Base-by-base conservation (phyloP, 306 rosid species). In the Gleditsia sinensis region DNA sequence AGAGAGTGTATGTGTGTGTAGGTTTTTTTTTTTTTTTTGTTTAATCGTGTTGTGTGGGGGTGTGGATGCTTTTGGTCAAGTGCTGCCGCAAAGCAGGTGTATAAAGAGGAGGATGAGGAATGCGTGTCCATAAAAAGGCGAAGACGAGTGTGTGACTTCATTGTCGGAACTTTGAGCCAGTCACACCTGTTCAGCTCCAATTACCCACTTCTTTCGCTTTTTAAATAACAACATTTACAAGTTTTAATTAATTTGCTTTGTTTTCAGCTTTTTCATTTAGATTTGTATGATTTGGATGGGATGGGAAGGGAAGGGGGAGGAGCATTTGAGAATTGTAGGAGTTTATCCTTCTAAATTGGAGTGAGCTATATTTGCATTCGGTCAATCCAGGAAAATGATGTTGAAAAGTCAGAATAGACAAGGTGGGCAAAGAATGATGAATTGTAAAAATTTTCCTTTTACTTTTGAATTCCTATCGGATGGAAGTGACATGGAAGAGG, bases 401-500 rank as follows among this genome's bases (percentile, higher is more conserved):
- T n/a, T 60, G 61, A 51, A 68, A 60, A 24, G 77, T 67, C 69
- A 64, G 17, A 32, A 21, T 23, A 21, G 34, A 28, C 75, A 66
- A 66, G 32, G 27, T 45, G 63, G 23, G 65, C 30, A 27, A 25
- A 30, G 28, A 57, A 66, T 74, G 75, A 67, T 34, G 40, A 7
- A 74, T 67, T 21, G 23, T 20, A 14, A 3, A 28, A 30, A 19
- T 36, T 57, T 36, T 61, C 8, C 7, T 19, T 33, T 10, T 19
- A 4, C 23, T 34, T 66, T 20, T 48, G 6, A 49, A 72, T 57
- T 67, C 24, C n/a, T 48, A 24, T 58, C 62, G 6, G 14, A 40
- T 70, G 21, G 78, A 78, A 14, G 55, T 48, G 77, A 80, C 73
- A 80, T 0, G 27, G 28, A 58, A 5, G 30, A 24, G 9, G 66